These are phyloP conservation scores for Capsella rubella DNA, from an alignment of 441 rosid species.

Conservation along the genomic window DNA sequence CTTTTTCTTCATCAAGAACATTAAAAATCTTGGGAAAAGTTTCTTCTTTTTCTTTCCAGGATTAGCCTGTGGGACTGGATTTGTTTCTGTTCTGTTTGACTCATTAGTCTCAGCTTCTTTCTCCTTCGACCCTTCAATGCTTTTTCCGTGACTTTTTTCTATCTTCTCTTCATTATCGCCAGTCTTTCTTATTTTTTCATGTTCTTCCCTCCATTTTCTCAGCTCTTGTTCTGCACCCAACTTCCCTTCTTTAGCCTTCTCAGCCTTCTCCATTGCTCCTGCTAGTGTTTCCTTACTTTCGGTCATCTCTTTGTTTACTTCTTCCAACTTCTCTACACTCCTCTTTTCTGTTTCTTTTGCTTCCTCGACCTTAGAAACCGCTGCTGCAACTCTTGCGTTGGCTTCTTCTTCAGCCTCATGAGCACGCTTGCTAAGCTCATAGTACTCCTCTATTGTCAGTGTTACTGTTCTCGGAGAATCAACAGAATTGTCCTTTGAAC, in stretches of 20 bases:
- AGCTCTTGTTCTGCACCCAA: constrained; percentile 81
- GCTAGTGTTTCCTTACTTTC: constrained; percentile 65
- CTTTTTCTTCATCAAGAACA: constrained; percentile 70
- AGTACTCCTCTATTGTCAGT: constrained; percentile 84
- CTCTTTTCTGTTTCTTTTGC: constrained; percentile 75
- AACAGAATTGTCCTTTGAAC: constrained; percentile 44
- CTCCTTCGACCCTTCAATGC: constrained; percentile 56
- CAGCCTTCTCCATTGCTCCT: constrained; percentile 76
- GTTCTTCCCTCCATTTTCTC: constrained; percentile 90
- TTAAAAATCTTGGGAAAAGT: constrained; percentile 71
- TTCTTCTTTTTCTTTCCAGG: constrained; percentile 79
- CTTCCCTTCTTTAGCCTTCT: constrained; percentile 89
- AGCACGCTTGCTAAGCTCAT: constrained; percentile 78
- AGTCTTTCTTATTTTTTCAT: constrained; percentile 67
- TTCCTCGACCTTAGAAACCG: constrained; percentile 68
- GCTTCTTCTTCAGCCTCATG: constrained; percentile 87
- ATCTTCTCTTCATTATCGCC: constrained; percentile 49
- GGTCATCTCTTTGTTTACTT: constrained; percentile 65
- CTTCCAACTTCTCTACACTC: constrained; percentile 64
- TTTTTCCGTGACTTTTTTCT: constrained; percentile 43
- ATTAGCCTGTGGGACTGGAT: constrained; percentile 52
- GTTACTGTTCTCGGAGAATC: constrained; percentile 64
- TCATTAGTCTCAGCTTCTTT: constrained; percentile 40
- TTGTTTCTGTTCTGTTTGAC: constrained; percentile 45
- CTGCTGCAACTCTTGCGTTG: constrained; percentile 70